Evolutionary conservation across 495 filamentous ascomycete genomes (phyloP).

Genomic region (Penicillium waksmanii): DNA sequence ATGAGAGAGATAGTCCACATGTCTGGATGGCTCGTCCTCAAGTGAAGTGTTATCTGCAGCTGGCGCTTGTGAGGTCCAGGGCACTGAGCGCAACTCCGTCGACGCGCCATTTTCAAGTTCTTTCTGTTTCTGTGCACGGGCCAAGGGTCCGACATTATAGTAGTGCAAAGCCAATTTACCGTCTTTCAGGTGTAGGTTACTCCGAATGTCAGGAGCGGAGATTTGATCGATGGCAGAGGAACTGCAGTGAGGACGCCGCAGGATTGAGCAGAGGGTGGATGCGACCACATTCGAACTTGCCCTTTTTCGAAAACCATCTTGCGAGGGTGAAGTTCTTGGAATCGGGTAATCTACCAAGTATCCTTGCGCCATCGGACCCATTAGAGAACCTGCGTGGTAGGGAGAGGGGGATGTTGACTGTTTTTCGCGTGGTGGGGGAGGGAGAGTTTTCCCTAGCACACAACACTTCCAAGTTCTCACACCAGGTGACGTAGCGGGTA

Average conservation of each 20-base stretch:
- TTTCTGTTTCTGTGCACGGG: neutral
- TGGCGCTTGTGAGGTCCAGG: neutral
- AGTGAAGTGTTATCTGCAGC: neutral
- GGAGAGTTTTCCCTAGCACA: neutral
- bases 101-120: neutral
- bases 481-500: neutral
- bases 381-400: neutral
- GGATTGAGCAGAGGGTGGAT: neutral
- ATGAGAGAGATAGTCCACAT: too few species aligned
- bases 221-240: neutral
- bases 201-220: neutral
- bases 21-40: neutral
- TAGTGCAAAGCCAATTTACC: neutral
- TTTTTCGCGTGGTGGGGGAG: neutral
- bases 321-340: neutral
- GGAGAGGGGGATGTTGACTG: neutral
- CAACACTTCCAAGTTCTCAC: neutral
- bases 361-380: neutral
- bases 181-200: neutral
- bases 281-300: neutral
- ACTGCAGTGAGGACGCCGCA: neutral
- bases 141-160: neutral
- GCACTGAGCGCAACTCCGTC: neutral
- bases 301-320: neutral
- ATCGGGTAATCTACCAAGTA: neutral